Evolutionary conservation across 2,329 filamentous ascomycete species (phyloP), one percentile per base, ranked within the genome.

Genomic region (Hypocreales sp.): DNA sequence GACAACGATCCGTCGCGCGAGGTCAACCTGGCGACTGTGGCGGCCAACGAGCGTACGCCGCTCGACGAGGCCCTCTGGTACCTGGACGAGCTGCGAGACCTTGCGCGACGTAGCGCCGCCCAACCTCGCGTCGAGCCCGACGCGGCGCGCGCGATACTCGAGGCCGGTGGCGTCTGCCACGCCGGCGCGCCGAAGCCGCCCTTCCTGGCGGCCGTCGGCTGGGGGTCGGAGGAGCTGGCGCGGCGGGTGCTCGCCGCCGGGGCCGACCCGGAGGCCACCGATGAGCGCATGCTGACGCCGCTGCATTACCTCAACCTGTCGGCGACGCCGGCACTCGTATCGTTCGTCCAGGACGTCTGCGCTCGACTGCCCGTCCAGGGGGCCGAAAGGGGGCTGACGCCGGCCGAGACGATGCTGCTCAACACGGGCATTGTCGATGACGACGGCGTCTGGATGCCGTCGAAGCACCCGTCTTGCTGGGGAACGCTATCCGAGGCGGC

Each of bases 401-500:
- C 44, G 4, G 40, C 44, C 10, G 48, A 51, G 31, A 48, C 40
- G 2, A 40, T 51, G 3, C 38, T 52, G 12, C 36, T 32, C 2
- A 46, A 44, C 15, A 44, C 39, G 5, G 34, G 26, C 14, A 11
- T 25, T 18, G 5, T 16, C 19, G 20, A 25, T 13, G 3, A 20
- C 9, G 15, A 16, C 5, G 8, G 24, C 12, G 26, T 21, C 16
- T 7, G 17, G 3, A 8, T 16, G 4, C 29, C 37, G 8, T 38
- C 39, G 2, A 24, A 31, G 0, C 45, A 48, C 15, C 44, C 44
- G 1, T 45, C 42, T 8, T 43, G 42, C 22, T 28, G 26, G 14
- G 32, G 33, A 2, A 20, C 15, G 3, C 36, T 49, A 20, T 30
- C 31, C 3, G 15, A 20, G 3, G 12, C 14, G 4, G 27, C 25